Percentiles rank a stretch among this genome's conserved stretches.
Evolutionary conservation across 108 stramenopile species (phyloP).

Genomic region (Pseudonitzschia delicatissima): DNA sequence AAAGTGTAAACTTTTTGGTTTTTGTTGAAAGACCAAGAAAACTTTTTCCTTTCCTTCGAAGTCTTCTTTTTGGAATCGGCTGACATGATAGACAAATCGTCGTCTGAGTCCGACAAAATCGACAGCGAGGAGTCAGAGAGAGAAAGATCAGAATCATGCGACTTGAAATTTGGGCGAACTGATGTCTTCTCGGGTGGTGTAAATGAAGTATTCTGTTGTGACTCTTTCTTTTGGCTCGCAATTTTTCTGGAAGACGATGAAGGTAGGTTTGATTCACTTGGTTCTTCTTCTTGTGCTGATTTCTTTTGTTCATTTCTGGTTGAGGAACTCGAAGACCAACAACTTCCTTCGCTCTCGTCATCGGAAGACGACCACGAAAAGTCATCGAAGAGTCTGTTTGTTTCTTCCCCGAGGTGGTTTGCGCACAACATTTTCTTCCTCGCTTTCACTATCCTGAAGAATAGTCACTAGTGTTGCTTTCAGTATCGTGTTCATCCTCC

Average conservation of each 20-base stretch:
- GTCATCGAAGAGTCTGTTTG: not conserved
- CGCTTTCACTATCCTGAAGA: not conserved
- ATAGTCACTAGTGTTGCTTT: not conserved
- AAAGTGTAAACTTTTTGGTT: conserved; percentile 17
- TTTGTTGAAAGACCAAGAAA: conserved; percentile 19
- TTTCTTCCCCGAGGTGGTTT: not conserved
- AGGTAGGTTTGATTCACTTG: too few relatives aligned
- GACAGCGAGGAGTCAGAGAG: not conserved
- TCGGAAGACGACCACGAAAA: conserved; percentile 8
- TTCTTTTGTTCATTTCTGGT: not conserved
- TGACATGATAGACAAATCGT: not conserved
- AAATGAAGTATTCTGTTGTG: not conserved
- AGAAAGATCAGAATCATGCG: not conserved
- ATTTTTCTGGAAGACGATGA: not conserved
- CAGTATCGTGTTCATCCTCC: not conserved
- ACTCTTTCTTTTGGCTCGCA: not conserved
- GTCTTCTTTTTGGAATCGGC: not conserved
- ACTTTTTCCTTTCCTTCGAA: not conserved
- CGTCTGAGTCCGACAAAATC: conserved; percentile 2
- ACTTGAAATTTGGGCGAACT: not conserved
- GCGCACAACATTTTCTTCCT: not conserved
- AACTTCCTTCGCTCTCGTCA: not conserved
- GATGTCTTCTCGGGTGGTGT: not conserved
- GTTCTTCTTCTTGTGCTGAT: too few relatives aligned
- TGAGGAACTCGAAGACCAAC: not conserved